Evolutionary conservation across 2,329 filamentous ascomycete genomes (phyloP).

Genomic region (Intubia oerlemansii): DNA sequence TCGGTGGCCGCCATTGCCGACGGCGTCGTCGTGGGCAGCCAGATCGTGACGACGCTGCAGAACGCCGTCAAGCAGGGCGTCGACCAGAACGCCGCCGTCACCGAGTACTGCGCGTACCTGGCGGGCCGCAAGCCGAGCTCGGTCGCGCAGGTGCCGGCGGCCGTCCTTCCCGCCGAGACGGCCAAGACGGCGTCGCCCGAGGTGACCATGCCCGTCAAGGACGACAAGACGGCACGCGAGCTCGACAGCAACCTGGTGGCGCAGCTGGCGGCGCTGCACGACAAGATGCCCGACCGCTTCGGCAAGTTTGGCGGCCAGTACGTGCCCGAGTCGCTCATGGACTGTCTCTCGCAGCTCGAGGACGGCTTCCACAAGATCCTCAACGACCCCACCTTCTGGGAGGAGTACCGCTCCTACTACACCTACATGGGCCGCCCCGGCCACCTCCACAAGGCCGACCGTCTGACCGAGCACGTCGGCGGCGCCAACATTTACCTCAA

Average conservation of each 20-base stretch:
- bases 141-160: slow-evolving; percentile 21
- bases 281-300: slow-evolving; percentile 64
- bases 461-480: slow-evolving; percentile 70
- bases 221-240: slow-evolving; percentile 26
- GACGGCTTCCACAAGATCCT: slow-evolving; percentile 73
- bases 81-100: slow-evolving; percentile 36
- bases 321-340: slow-evolving; percentile 94
- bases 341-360: slow-evolving; percentile 80
- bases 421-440: slow-evolving; percentile 93
- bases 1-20: slow-evolving; percentile 70
- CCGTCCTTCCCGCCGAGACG: slow-evolving; percentile 42
- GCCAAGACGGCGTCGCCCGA: slow-evolving; percentile 26
- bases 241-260: slow-evolving; percentile 46
- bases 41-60: slow-evolving; percentile 69
- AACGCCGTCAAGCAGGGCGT: slow-evolving; percentile 21
- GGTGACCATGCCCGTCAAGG: slow-evolving; percentile 32
- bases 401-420: slow-evolving; percentile 90
- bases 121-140: slow-evolving; percentile 22
- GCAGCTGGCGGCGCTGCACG: slow-evolving; percentile 65
- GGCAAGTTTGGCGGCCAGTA: slow-evolving; percentile 96
- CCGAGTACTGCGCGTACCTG: slow-evolving; percentile 65
- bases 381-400: slow-evolving; percentile 84
- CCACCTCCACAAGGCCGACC: slow-evolving; percentile 71
- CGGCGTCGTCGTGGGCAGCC: slow-evolving; percentile 89
- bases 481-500: slow-evolving; percentile 97